Percentiles rank a stretch among this genome's conserved stretches.
Conservation (phyloP, 805 yeast genomes). For the Metschnikowia hibisci region DNA sequence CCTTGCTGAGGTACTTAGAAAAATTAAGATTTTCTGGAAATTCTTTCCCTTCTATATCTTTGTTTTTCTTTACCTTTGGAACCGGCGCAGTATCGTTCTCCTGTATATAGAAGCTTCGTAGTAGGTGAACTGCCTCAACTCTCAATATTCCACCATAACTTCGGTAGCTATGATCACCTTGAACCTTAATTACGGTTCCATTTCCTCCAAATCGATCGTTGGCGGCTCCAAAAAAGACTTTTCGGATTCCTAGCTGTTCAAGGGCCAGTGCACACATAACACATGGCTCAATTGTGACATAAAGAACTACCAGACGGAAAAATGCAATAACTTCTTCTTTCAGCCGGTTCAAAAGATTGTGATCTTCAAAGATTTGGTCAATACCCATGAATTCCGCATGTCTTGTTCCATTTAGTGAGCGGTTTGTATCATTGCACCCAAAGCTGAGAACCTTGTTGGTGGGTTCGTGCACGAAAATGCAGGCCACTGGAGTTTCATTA, state of each 20-base stretch:
- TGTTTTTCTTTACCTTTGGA: conserved; percentile 70
- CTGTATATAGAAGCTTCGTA: conserved; percentile 78
- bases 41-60: conserved; percentile 50
- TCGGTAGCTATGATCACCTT: conserved; percentile 36
- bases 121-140: conserved; percentile 75
- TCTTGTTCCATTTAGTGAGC: conserved; percentile 77
- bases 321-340: conserved; percentile 24
- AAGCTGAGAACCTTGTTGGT: conserved; percentile 53
- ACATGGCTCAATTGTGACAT: conserved; percentile 97
- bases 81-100: conserved; percentile 85
- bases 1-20: conserved; percentile 45
- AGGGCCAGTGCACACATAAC: conserved; percentile 96
- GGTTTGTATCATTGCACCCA: conserved; percentile 85
- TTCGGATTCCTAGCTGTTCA: conserved; percentile 68
- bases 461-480: conserved; percentile 47
- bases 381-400: conserved; percentile 93
- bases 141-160: conserved; percentile 76
- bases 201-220: conserved; percentile 97
- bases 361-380: conserved; percentile 27
- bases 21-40: conserved; percentile 61
- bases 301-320: conserved; percentile 59
- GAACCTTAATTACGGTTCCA: conserved; percentile 71
- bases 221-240: conserved; percentile 86
- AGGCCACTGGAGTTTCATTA: conserved; percentile 85
- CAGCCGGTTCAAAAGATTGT: conserved; percentile 7